phyloP scores from a whole-genome alignment of 441 rosid genomes.

The Aquilaria agallochum region DNA sequence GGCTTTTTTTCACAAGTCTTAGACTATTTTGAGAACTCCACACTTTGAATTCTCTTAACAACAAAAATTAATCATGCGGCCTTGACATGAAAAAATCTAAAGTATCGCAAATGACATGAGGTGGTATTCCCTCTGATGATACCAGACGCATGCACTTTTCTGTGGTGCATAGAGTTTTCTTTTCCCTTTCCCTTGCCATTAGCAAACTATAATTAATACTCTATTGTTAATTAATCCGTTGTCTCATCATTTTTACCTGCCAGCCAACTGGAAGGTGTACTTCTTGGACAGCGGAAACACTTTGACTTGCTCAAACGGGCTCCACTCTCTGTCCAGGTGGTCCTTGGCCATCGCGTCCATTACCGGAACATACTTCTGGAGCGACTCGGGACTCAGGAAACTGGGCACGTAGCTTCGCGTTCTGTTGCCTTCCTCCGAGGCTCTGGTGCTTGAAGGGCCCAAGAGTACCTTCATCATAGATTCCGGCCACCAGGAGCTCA shows the following conservation, averaged over 20 bases:
- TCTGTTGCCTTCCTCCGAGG: constrained; percentile 17
- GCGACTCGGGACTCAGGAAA: constrained; percentile 30
- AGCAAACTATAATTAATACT: no score
- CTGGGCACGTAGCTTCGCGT: constrained; percentile 20
- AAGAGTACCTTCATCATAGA: constrained; percentile 18
- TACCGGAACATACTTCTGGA: constrained; percentile 22
- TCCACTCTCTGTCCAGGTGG: constrained; percentile 22
- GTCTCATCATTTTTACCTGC: background rate
- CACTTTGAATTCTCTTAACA: no score
- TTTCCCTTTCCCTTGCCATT: no score
- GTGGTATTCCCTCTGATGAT: no score
- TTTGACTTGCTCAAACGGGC: constrained; percentile 14
- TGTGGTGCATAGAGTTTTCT: no score
- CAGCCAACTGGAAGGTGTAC: constrained; percentile 31
- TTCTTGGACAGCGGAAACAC: constrained; percentile 31
- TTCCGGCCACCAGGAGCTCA: constrained; percentile 24
- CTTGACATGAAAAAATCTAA: no score
- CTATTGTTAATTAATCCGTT: no score
- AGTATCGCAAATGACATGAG: no score
- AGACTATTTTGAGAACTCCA: no score
- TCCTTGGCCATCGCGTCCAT: constrained; percentile 27
- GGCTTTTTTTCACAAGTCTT: no score
- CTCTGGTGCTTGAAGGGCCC: constrained; percentile 3
- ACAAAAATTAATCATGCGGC: no score
- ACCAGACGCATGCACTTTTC: no score